A percentile compares a stretch with the other conserved stretches of the same genome.
phyloP scores from a whole-genome alignment of 805 yeast genomes.

The Lachancea sp. region DNA sequence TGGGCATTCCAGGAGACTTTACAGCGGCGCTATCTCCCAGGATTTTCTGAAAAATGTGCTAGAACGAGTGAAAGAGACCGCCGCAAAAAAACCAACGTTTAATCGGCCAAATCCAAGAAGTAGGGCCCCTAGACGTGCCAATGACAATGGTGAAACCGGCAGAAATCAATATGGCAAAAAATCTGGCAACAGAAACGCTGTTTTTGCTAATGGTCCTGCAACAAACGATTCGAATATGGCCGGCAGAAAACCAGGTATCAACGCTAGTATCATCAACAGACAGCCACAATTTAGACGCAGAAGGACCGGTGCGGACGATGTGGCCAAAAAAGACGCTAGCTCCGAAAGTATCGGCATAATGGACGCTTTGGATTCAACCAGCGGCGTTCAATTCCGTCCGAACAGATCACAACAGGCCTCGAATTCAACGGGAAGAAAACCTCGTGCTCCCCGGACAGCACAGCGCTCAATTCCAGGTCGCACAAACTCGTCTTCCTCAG shows the following conservation, averaged over 20 bases:
- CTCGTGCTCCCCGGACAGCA: constrained; percentile 3
- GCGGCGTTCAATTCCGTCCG: background rate
- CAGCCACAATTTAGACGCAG: constrained; percentile 17
- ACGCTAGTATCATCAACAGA: constrained; percentile 14
- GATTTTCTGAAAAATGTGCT: constrained; percentile 29
- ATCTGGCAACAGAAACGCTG: background rate
- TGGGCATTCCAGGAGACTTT: constrained; percentile 9
- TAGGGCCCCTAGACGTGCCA: background rate
- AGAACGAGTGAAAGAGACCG: constrained; percentile 28
- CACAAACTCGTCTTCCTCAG: constrained; percentile 5
- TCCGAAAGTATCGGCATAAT: constrained; percentile 2
- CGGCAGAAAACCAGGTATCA: constrained; percentile 13
- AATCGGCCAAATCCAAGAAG: background rate
- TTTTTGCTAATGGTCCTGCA: constrained; percentile 6
- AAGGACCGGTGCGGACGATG: constrained; percentile 5
- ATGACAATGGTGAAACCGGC: constrained; percentile 5
- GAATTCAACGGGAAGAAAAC: background rate
- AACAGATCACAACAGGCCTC: background rate
- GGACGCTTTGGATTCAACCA: constrained; percentile 13
- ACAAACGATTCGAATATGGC: background rate
- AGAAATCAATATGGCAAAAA: background rate
- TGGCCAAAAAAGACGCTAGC: background rate
- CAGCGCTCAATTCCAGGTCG: constrained; percentile 15
- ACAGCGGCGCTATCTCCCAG: constrained; percentile 25
- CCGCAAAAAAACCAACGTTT: constrained; percentile 12